Evolutionary conservation across 192 early-diverging fungal species (phyloP).

Genomic region (Rhizophagus clarus): DNA sequence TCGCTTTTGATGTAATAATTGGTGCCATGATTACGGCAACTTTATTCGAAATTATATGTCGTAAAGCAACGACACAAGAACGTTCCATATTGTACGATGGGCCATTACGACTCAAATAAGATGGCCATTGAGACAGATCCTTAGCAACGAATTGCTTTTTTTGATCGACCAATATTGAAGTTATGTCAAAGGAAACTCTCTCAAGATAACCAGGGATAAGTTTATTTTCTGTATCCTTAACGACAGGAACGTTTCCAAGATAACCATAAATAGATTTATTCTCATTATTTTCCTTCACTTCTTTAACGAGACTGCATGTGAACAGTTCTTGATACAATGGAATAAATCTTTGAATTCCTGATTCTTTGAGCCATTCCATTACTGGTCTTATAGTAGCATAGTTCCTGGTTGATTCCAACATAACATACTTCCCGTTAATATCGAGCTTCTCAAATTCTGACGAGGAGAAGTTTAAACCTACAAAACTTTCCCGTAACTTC

Average conservation of each 20-base stretch:
- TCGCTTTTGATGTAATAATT: slow-evolving; percentile 38
- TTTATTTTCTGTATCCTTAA: too few species aligned
- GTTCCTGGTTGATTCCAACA: neutral
- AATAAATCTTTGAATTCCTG: too few species aligned
- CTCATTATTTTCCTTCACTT: too few species aligned
- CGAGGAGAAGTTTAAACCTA: neutral
- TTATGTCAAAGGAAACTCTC: neutral
- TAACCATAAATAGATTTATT: too few species aligned
- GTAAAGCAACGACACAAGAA: slow-evolving; percentile 33
- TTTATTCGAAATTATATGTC: slow-evolving; percentile 32
- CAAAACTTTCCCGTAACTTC: neutral
- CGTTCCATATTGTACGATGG: slow-evolving; percentile 29
- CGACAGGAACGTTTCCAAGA: too few species aligned
- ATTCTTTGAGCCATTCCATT: slow-evolving; percentile 2
- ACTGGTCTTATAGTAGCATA: neutral
- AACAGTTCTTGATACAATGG: neutral
- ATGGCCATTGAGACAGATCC: neutral
- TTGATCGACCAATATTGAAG: slow-evolving; percentile 2
- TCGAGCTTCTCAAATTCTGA: neutral
- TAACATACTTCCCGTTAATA: neutral
- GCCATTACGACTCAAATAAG: neutral
- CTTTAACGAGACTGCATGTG: neutral
- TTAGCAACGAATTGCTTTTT: neutral
- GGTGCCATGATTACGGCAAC: slow-evolving; percentile 34
- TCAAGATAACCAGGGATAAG: neutral